Percentiles rank a stretch among this genome's conserved stretches.
phyloP scores from a whole-genome alignment of 1,139 yeast genomes.

The Yamadazyma atlantica region DNA sequence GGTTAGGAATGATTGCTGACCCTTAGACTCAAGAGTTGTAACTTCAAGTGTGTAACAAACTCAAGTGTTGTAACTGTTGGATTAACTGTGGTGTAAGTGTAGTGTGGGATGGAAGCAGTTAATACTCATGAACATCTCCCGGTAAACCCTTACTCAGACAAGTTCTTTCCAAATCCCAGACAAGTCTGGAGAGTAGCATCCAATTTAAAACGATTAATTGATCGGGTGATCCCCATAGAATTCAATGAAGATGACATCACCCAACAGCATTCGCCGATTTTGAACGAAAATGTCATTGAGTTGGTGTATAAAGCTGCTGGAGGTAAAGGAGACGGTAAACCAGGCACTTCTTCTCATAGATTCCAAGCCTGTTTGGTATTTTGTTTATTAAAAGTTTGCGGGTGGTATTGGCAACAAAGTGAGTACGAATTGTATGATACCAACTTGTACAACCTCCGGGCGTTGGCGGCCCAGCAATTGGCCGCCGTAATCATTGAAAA shows the following conservation, averaged over 20 bases:
- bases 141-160: conserved; percentile 13
- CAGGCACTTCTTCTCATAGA: conserved; percentile 56
- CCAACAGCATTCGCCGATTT: conserved; percentile 59
- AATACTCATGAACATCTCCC: not conserved
- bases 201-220: conserved; percentile 71
- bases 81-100: not conserved
- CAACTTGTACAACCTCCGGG: conserved; percentile 59
- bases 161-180: conserved; percentile 54
- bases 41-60: too few species aligned
- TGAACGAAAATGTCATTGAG: conserved; percentile 57
- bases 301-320: conserved; percentile 78
- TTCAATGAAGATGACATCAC: conserved; percentile 52
- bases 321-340: conserved; percentile 64
- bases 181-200: conserved; percentile 73
- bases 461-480: conserved; percentile 67
- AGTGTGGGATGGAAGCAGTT: too few species aligned
- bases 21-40: too few species aligned
- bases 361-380: conserved; percentile 70
- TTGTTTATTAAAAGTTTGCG: conserved; percentile 69
- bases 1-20: too few species aligned
- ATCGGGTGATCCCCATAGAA: conserved; percentile 65
- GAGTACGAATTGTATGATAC: conserved; percentile 66
- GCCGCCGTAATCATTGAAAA: conserved; percentile 70
- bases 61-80: too few species aligned
- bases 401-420: conserved; percentile 71